Percentiles rank a stretch among this genome's conserved stretches.
Conservation (phyloP, 1,284 basidiomycete genomes). For the Marasmius sp. region DNA sequence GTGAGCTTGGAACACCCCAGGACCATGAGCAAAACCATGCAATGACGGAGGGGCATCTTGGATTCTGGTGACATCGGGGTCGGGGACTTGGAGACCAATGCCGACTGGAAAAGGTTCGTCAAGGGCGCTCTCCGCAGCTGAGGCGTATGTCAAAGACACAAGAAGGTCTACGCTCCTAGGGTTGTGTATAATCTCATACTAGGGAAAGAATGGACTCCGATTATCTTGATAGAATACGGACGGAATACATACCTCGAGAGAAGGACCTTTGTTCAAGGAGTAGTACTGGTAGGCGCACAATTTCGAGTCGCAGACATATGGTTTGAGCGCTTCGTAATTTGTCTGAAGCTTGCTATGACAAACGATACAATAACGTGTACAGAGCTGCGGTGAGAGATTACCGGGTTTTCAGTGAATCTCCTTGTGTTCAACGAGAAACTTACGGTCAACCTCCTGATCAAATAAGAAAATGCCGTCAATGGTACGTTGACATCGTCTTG, state of each 20-base stretch:
- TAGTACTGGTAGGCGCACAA: slow-evolving; percentile 68
- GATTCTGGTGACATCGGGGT: slow-evolving; percentile 19
- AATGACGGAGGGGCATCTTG: not conserved
- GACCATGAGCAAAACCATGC: not conserved
- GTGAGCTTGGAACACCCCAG: not conserved
- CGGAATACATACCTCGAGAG: slow-evolving; percentile 49
- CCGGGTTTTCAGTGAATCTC: not conserved
- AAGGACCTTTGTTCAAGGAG: slow-evolving; percentile 56
- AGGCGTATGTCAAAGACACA: slow-evolving; percentile 56
- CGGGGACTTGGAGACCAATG: slow-evolving; percentile 52
- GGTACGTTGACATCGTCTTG: slow-evolving; percentile 49
- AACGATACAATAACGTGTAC: slow-evolving; percentile 60
- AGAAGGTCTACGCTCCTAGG: slow-evolving; percentile 59
- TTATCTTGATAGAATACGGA: not conserved
- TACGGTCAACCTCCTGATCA: slow-evolving; percentile 59
- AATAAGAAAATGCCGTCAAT: slow-evolving; percentile 57
- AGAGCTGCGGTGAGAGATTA: slow-evolving; percentile 40
- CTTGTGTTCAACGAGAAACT: slow-evolving; percentile 13
- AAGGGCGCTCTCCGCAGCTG: slow-evolving; percentile 48
- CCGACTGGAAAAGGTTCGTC: slow-evolving; percentile 59
- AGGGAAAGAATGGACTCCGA: not conserved
- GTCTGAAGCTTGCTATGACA: slow-evolving; percentile 56
- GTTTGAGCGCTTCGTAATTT: slow-evolving; percentile 59
- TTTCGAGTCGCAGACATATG: slow-evolving; percentile 61
- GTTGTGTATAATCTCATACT: slow-evolving; percentile 67